Conservation (phyloP, 306 rosid genomes). For the Prunus mongolica region DNA sequence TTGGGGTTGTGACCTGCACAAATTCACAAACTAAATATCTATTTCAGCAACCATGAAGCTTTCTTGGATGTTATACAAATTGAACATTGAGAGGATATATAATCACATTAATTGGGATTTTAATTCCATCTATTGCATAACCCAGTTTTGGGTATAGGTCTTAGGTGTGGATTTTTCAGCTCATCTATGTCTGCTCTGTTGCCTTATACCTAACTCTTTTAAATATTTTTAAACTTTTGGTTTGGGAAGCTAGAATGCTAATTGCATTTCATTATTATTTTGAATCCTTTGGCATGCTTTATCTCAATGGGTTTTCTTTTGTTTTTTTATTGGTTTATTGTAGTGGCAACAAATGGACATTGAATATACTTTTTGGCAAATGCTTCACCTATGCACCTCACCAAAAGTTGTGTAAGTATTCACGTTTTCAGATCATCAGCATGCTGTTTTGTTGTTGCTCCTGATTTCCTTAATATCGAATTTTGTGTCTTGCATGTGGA, state of each 20-base stretch:
- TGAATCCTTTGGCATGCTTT: constrained; percentile 9
- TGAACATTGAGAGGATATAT: not conserved
- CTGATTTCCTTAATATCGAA: constrained; percentile 4
- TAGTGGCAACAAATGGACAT: constrained; percentile 99
- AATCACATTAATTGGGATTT: not conserved
- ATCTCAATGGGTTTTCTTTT: constrained; percentile 5
- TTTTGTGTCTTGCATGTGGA: constrained; percentile 41
- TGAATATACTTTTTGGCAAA: constrained; percentile 99
- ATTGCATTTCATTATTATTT: not conserved
- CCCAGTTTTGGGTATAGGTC: not conserved
- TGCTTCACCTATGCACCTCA: constrained; percentile 93
- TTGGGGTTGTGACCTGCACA: not conserved
- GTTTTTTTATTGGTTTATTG: constrained; percentile 23
- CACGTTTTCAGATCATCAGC: constrained; percentile 12
- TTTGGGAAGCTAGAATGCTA: not conserved
- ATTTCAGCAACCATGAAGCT: not conserved
- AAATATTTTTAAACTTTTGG: not conserved
- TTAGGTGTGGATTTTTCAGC: not conserved
- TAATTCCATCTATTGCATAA: not conserved
- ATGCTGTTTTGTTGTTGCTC: not conserved
- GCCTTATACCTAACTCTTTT: not conserved
- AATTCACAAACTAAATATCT: not conserved
- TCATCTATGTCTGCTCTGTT: not conserved
- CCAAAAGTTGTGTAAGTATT: constrained; percentile 97
- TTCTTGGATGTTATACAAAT: not conserved